Evolutionary conservation across 768 basidiomycete species (phyloP).

Genomic region (Panaeolus cyanescens): DNA sequence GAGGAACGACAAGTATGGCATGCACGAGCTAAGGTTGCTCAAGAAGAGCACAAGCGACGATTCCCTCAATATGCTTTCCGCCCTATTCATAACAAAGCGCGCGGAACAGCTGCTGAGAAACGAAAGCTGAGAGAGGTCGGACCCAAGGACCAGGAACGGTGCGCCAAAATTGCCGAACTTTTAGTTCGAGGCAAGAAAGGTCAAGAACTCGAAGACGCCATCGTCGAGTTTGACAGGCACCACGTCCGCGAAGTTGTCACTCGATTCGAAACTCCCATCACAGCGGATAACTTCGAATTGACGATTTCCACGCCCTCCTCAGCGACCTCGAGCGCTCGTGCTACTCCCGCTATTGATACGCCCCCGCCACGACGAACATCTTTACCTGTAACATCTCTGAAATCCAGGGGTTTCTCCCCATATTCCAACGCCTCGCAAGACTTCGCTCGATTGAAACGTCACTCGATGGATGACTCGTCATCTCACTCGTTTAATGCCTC

Average conservation of each 20-base stretch:
- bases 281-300: slow-evolving; percentile 35
- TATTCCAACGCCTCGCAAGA: slow-evolving; percentile 1
- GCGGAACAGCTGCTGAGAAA: slow-evolving; percentile 42
- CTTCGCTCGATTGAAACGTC: slow-evolving; percentile 3
- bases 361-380: slow-evolving; percentile 1
- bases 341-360: slow-evolving; percentile 1
- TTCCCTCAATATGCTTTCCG: slow-evolving; percentile 79
- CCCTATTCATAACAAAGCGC: slow-evolving; percentile 53
- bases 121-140: slow-evolving; percentile 63
- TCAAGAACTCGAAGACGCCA: slow-evolving; percentile 53
- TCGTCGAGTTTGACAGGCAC: slow-evolving; percentile 55
- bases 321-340: not conserved
- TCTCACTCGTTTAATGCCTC: slow-evolving; percentile 24
- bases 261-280: slow-evolving; percentile 73
- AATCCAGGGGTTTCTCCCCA: not conserved
- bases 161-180: slow-evolving; percentile 67
- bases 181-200: slow-evolving; percentile 60
- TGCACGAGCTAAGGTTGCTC: slow-evolving; percentile 65
- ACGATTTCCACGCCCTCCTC: not conserved
- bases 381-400: not conserved
- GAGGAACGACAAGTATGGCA: slow-evolving; percentile 78
- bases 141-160: slow-evolving; percentile 63
- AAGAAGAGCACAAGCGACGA: slow-evolving; percentile 73
- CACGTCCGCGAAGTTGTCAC: slow-evolving; percentile 64
- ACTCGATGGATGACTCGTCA: slow-evolving; percentile 2